Base-by-base conservation (phyloP, 2,329 filamentous ascomycete species). In the Thielaviopsis musarum region DNA sequence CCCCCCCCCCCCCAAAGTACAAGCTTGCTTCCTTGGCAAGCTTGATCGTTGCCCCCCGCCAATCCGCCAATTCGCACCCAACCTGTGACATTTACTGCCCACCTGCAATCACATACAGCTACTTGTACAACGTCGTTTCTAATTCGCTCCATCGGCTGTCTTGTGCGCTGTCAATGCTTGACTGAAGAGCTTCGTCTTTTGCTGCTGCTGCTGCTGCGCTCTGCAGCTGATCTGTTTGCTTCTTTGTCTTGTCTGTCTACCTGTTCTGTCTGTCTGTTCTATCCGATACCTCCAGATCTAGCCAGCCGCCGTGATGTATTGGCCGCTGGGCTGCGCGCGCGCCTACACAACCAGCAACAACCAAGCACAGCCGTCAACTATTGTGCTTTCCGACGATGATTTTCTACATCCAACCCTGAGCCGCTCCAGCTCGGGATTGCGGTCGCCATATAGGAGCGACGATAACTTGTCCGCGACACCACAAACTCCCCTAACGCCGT, bases 261-360 rank as follows among this genome's bases (percentile, higher is more conserved):
- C 17, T 13, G n/a, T 48, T 22, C 30, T 12, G 30, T n/a, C 24
- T 13, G 52, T 3, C 26, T 12, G 24, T 34, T 28, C 30, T 34
- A 12, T 34, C 30, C 10, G 4, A 2, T 34, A 10, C 6, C 10
- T 53, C 22, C 34, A 45, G 15, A 15, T 45, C 6, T 45, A 45
- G 17, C 10, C 38, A 45, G 52, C 52, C 34, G 19, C 45, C 52
- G 51, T 17, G 13, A 94, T 93, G 88, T 94, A 94, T 79, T 94
- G 88, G 88, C 88, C 88, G 68, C 81, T 90, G 71, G 88, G 87
- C 71, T 87, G 87, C 70, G 87, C 88, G 69, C 83, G 84, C 70
- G 83, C 91, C 70, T 91, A 88, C 75, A 84, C 87, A 68, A 86
- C 86, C 66, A 87, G 78, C 74, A 87, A 82, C 73, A 80, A 79